Conservation (phyloP, 139 green algal genomes). For the Chlorella ohadii region DNA sequence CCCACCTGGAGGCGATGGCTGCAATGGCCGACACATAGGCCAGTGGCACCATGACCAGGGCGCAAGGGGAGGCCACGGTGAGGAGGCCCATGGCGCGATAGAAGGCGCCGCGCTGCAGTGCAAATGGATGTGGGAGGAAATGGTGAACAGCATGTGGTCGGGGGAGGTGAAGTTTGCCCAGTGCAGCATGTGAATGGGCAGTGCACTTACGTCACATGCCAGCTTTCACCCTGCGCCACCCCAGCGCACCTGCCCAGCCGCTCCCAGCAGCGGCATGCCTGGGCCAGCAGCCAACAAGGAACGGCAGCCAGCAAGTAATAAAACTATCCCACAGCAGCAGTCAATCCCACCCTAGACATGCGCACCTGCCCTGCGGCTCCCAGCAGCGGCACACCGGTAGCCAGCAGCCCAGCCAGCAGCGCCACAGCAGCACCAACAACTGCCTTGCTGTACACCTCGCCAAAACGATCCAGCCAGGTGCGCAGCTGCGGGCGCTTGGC, state of each 20-base stretch:
- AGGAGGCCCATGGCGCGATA: slow-evolving; percentile 88
- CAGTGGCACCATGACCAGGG: slow-evolving; percentile 86
- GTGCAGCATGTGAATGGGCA: no score
- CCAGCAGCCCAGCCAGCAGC: slow-evolving; percentile 52
- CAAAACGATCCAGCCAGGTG: slow-evolving; percentile 72
- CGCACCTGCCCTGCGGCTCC: slow-evolving; percentile 33
- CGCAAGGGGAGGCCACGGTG: slow-evolving; percentile 86
- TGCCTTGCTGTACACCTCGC: slow-evolving; percentile 70
- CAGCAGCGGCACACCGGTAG: slow-evolving; percentile 67
- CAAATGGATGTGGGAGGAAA: no score
- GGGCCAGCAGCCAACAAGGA: no score
- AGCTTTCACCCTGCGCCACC: no score
- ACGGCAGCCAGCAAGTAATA: slow-evolving; percentile 60
- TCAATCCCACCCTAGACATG: no score
- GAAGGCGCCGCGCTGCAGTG: slow-evolving; percentile 69
- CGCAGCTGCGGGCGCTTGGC: slow-evolving; percentile 66
- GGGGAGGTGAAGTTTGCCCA: not conserved
- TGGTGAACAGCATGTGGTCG: not conserved
- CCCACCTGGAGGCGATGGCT: slow-evolving; percentile 63
- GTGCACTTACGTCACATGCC: no score
- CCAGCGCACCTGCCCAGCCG: slow-evolving; percentile 19
- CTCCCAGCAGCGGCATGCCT: slow-evolving; percentile 70
- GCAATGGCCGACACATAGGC: slow-evolving; percentile 90
- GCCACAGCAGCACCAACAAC: slow-evolving; percentile 65
- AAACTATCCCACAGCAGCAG: no score